These are phyloP conservation scores for Fusarium algeriense DNA, from an alignment of 2,329 filamentous ascomycete species.

Conservation along the genomic window DNA sequence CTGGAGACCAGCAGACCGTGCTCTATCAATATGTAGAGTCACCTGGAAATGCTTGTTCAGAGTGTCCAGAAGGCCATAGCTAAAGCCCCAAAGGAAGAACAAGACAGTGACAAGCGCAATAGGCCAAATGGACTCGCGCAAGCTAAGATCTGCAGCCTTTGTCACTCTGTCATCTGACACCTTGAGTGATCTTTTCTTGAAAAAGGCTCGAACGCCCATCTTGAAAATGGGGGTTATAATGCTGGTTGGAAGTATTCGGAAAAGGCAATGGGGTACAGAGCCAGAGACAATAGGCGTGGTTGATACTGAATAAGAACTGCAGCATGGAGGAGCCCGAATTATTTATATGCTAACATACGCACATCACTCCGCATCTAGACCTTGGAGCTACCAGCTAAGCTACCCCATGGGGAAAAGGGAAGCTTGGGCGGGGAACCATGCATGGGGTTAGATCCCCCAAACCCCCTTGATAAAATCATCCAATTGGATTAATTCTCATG, in stretches of 20 bases:
- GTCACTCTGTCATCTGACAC: slow-evolving; percentile 57
- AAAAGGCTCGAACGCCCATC: slow-evolving; percentile 61
- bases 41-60: slow-evolving; percentile 64
- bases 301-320: neutral
- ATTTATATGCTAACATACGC: neutral
- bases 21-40: slow-evolving; percentile 57
- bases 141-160: slow-evolving; percentile 67
- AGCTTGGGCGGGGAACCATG: neutral
- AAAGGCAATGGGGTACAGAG: too few relatives aligned
- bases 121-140: slow-evolving; percentile 75
- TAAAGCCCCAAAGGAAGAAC: slow-evolving; percentile 63
- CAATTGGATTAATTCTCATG: neutral
- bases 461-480: neutral
- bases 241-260: accelerated
- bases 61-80: slow-evolving; percentile 61
- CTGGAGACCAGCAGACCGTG: slow-evolving; percentile 61
- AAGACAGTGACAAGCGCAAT: slow-evolving; percentile 66
- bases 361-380: neutral
- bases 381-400: neutral
- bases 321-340: neutral
- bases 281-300: neutral
- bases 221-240: neutral
- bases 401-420: neutral
- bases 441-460: neutral
- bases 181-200: slow-evolving; percentile 60